These are phyloP conservation scores for Articulospora tetracladia DNA, from an alignment of 495 filamentous ascomycete species.

Conservation along the genomic window DNA sequence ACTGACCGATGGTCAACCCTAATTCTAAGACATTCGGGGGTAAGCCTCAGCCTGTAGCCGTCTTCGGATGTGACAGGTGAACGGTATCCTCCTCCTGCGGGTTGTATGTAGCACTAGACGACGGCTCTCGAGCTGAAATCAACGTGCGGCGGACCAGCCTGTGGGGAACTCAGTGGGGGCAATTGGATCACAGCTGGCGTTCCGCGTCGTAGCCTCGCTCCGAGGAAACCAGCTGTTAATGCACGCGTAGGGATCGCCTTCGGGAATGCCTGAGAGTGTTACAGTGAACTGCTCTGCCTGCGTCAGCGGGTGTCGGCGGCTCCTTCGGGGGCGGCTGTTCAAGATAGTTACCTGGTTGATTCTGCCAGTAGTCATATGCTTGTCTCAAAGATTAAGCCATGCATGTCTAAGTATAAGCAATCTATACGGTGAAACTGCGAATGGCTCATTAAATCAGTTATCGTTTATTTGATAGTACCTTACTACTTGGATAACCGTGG, in stretches of 20 bases:
- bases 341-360: conserved; percentile 66
- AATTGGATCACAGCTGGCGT: conserved; percentile 37
- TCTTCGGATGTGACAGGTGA: conserved; percentile 24
- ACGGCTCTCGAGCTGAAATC: background rate
- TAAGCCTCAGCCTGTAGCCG: conserved; percentile 32
- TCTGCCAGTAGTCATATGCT: conserved; percentile 70
- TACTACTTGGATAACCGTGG: conserved; percentile 69
- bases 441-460: conserved; percentile 72
- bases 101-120: conserved; percentile 28
- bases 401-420: conserved; percentile 70
- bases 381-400: conserved; percentile 74
- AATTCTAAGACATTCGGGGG: conserved; percentile 37
- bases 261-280: no score
- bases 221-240: background rate
- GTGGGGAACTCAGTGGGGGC: conserved; percentile 44
- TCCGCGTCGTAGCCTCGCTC: conserved; percentile 20
- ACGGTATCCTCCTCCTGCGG: conserved; percentile 35
- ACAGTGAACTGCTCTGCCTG: conserved; percentile 8
- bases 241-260: no score
- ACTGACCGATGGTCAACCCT: conserved; percentile 42
- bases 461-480: conserved; percentile 71
- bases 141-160: conserved; percentile 32
- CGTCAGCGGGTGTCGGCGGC: no score
- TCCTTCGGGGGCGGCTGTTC: background rate
- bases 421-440: conserved; percentile 65